Conservation (phyloP, 176 grass and related monocot genomes). For the Zoysia japonica region DNA sequence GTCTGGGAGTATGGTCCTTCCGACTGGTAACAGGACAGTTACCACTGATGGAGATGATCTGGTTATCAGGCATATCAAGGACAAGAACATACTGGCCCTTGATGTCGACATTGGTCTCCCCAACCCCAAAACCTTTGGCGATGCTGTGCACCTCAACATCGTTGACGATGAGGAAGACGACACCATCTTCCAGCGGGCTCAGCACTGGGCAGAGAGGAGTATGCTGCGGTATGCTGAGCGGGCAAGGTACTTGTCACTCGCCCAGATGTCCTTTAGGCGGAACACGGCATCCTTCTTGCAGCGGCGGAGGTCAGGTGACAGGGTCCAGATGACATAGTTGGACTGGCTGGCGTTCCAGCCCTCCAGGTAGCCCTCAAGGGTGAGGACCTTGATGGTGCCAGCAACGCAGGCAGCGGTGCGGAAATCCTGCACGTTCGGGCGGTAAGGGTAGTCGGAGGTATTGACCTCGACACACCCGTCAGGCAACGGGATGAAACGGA, state of each 20-base stretch:
- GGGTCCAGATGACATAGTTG: constrained; percentile 20
- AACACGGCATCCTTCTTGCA: neutral
- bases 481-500: constrained; percentile 3
- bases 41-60: neutral
- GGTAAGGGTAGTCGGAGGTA: neutral
- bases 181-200: neutral
- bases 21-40: neutral
- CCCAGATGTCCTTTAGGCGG: neutral
- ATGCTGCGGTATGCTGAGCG: neutral
- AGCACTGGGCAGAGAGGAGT: neutral
- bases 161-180: neutral
- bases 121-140: neutral
- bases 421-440: neutral
- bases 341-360: neutral
- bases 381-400: constrained; percentile 20
- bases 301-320: neutral
- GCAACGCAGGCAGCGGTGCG: neutral
- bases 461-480: neutral
- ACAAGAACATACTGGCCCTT: constrained; percentile 8
- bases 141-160: neutral
- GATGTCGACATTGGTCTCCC: too few relatives aligned
- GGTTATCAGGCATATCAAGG: neutral
- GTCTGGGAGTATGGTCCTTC: neutral
- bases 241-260: neutral
- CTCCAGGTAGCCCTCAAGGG: constrained; percentile 9